These are phyloP conservation scores for Hirschfeldia incana DNA, from an alignment of 345 rosid genomes.

Conservation along the genomic window DNA sequence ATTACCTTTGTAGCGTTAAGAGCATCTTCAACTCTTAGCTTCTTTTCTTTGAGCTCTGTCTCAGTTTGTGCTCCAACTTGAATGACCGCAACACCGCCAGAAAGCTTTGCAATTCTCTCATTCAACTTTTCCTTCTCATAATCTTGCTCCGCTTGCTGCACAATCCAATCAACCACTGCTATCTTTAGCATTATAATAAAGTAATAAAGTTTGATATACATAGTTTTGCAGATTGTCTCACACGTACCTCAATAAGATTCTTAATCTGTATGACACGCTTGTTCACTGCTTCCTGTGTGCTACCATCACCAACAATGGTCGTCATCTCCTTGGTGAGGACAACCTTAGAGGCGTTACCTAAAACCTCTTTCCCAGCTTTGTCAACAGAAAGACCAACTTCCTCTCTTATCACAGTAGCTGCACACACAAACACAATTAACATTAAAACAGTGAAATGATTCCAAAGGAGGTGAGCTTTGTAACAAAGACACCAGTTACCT, in stretches of 20 bases:
- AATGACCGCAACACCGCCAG: conserved; percentile 80
- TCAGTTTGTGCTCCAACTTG: conserved; percentile 89
- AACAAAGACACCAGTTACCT: conserved; percentile 31
- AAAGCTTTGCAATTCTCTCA: conserved; percentile 91
- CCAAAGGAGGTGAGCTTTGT: background rate
- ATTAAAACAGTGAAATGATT: background rate
- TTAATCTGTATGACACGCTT: conserved; percentile 86
- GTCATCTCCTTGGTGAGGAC: conserved; percentile 90
- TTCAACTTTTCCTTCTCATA: conserved; percentile 89
- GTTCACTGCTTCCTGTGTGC: conserved; percentile 87
- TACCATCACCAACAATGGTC: conserved; percentile 94
- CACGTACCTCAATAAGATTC: conserved; percentile 78
- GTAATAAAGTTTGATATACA: background rate
- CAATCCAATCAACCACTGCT: background rate
- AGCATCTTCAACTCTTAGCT: conserved; percentile 91
- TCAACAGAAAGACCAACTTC: conserved; percentile 94
- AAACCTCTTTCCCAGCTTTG: conserved; percentile 85
- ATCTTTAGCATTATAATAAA: background rate
- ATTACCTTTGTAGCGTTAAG: conserved; percentile 65
- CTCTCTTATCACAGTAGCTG: conserved; percentile 88
- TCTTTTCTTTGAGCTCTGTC: conserved; percentile 95
- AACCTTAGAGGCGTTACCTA: conserved; percentile 85
- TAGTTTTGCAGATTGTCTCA: background rate
- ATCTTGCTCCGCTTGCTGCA: conserved; percentile 85
- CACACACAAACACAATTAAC: background rate